phyloP scores from a whole-genome alignment of 1,284 basidiomycete genomes.

The Ganoderma resinaceum region DNA sequence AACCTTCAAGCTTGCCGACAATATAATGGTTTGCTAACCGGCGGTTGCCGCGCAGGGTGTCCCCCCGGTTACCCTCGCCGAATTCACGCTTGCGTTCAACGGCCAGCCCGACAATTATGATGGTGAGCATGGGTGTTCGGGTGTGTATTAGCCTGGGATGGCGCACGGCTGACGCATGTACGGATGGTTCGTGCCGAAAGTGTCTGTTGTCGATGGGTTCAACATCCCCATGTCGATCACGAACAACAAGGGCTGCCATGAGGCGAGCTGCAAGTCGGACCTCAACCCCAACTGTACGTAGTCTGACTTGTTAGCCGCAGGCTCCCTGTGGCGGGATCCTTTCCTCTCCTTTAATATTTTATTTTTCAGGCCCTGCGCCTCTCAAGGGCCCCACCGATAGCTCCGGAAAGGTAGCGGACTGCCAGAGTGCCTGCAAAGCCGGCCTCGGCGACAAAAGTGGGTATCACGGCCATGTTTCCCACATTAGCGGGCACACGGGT shows the following conservation, averaged over 20 bases:
- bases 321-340: not conserved
- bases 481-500: not conserved
- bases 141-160: not conserved
- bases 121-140: constrained; percentile 32
- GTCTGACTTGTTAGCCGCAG: not conserved
- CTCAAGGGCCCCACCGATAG: constrained; percentile 56
- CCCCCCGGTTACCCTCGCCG: constrained; percentile 53
- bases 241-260: constrained; percentile 57
- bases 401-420: constrained; percentile 59
- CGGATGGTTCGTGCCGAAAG: constrained; percentile 15
- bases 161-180: not conserved
- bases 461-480: constrained; percentile 14
- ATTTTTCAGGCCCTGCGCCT: not conserved
- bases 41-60: constrained; percentile 41
- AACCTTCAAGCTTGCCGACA: too few species aligned
- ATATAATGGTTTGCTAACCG: not conserved
- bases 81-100: constrained; percentile 48
- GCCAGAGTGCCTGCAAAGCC: constrained; percentile 64
- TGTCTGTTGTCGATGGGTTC: constrained; percentile 42
- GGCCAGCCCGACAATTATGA: constrained; percentile 50
- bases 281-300: constrained; percentile 54
- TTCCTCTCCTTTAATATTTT: not conserved
- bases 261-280: constrained; percentile 60
- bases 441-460: constrained; percentile 54
- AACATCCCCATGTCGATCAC: constrained; percentile 65